Conservation (phyloP, 441 rosid genomes). For the Corymbia citriodora region DNA sequence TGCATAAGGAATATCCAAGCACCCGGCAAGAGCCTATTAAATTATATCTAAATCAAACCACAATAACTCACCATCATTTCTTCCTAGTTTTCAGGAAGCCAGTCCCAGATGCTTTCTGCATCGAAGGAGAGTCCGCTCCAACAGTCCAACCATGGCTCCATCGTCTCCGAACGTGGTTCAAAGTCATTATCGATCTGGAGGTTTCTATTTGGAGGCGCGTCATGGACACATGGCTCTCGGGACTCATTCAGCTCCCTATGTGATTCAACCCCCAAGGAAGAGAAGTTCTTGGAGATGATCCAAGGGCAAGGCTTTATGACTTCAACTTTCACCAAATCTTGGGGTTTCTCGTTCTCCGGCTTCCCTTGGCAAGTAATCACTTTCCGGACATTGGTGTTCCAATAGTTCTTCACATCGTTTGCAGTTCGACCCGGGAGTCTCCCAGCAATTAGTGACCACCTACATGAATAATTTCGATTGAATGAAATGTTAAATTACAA, state of each 20-base stretch:
- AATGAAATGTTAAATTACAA: background rate
- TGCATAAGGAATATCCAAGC: background rate
- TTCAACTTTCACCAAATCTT: constrained; percentile 1
- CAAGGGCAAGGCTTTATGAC: constrained; percentile 24
- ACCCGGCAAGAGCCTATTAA: background rate
- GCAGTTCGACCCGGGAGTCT: constrained; percentile 48
- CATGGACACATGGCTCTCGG: background rate
- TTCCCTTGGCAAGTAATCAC: background rate
- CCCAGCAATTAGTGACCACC: constrained; percentile 54
- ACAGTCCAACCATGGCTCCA: background rate
- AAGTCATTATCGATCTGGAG: background rate
- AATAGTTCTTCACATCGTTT: constrained; percentile 45
- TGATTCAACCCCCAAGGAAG: constrained; percentile 18
- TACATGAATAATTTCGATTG: background rate
- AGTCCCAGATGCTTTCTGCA: background rate
- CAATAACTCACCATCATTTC: too few relatives aligned
- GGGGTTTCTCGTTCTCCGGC: background rate
- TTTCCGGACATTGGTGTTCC: constrained; percentile 33
- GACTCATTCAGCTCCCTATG: background rate
- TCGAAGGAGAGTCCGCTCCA: background rate
- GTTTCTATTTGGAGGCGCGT: background rate
- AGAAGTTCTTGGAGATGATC: background rate
- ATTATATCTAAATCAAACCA: background rate
- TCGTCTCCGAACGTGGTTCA: background rate
- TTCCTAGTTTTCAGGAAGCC: background rate